phyloP scores from a whole-genome alignment of 352 stramenopile genomes.

The Phytopythium cucurbitacearum region DNA sequence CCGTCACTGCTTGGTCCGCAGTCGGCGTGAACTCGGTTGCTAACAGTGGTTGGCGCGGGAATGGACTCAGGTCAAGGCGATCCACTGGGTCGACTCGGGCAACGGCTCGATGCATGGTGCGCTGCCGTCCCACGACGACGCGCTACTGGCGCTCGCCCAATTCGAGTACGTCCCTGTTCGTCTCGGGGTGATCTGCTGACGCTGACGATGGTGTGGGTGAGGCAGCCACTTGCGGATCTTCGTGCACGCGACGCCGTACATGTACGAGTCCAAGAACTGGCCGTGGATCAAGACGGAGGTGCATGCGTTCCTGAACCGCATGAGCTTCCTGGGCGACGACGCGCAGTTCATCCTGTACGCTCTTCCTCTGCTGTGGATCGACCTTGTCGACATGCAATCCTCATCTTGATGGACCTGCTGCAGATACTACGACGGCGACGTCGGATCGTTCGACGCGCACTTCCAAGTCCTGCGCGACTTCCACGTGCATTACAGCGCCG shows the following conservation, averaged over 20 bases:
- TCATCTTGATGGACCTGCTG: neutral
- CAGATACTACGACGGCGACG: slow-evolving; percentile 35
- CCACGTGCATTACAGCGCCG: slow-evolving; percentile 11
- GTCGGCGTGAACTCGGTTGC: neutral
- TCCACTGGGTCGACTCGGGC: slow-evolving; percentile 61
- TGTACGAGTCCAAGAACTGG: slow-evolving; percentile 35
- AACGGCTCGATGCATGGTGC: slow-evolving; percentile 44
- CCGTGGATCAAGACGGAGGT: slow-evolving; percentile 58
- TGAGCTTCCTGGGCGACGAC: slow-evolving; percentile 20
- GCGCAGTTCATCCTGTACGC: slow-evolving; percentile 40
- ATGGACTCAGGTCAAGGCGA: slow-evolving; percentile 32
- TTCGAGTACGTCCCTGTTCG: slow-evolving; percentile 23
- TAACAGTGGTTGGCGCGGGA: neutral
- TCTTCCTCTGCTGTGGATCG: neutral
- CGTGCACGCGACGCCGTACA: slow-evolving; percentile 67
- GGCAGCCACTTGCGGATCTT: slow-evolving; percentile 32
- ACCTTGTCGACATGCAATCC: neutral
- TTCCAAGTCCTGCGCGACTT: slow-evolving; percentile 42
- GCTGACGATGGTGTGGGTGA: neutral
- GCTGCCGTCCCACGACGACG: slow-evolving; percentile 28
- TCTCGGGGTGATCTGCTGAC: neutral
- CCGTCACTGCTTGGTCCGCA: neutral
- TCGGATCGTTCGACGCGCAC: slow-evolving; percentile 26
- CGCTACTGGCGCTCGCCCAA: slow-evolving; percentile 26
- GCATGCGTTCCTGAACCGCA: slow-evolving; percentile 34